A percentile compares a stretch with the other conserved stretches of the same genome.
Conservation (phyloP, 345 rosid genomes). For the Dimocarpus longan region DNA sequence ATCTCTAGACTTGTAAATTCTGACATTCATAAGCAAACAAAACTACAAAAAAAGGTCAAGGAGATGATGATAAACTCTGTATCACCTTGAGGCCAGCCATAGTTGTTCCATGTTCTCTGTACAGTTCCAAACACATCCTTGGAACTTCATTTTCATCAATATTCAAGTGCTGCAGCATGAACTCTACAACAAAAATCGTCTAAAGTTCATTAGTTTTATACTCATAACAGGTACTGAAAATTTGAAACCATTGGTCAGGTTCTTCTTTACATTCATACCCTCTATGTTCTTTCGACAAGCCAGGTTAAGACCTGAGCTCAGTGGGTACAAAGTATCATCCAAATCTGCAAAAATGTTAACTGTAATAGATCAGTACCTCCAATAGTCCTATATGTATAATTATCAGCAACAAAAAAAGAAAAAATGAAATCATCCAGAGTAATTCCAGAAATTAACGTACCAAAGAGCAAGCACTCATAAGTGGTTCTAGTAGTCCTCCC, state of each 20-base stretch:
- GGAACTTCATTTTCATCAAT: slow-evolving; percentile 85
- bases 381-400: neutral
- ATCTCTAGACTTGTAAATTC: neutral
- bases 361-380: slow-evolving; percentile 3
- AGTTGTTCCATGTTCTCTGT: slow-evolving; percentile 90
- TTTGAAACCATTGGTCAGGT: neutral
- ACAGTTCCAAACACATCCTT: slow-evolving; percentile 83
- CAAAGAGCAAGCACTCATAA: slow-evolving; percentile 84
- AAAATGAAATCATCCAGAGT: neutral
- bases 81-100: slow-evolving; percentile 94
- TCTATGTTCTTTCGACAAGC: slow-evolving; percentile 82
- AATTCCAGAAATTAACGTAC: slow-evolving; percentile 33
- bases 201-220: neutral
- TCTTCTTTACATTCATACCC: slow-evolving; percentile 46
- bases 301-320: slow-evolving; percentile 73
- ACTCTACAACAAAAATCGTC: slow-evolving; percentile 47
- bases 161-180: slow-evolving; percentile 64
- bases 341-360: slow-evolving; percentile 50
- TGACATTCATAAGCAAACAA: neutral
- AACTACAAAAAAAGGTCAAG: neutral
- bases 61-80: neutral
- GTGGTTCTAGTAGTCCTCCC: slow-evolving; percentile 41
- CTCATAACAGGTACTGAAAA: neutral
- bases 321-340: slow-evolving; percentile 89
- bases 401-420: neutral